Evolutionary conservation across 164 flowering plant species (phyloP).

Genomic region (Amborella trichopoda): DNA sequence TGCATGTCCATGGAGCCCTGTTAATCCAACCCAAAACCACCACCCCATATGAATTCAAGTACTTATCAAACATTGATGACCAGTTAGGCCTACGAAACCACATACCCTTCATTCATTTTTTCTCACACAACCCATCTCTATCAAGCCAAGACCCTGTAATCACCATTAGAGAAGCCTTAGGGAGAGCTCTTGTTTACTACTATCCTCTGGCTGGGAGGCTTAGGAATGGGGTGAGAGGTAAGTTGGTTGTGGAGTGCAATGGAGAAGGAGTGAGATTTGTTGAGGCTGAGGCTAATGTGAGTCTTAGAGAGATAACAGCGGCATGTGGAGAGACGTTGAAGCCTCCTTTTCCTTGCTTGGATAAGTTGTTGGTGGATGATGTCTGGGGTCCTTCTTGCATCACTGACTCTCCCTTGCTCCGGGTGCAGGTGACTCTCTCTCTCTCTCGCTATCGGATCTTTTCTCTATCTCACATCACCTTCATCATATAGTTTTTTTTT

Average conservation of each 20-base stretch:
- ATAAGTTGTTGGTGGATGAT: too few relatives aligned
- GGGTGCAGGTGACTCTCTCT: too few relatives aligned
- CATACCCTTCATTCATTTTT: slow-evolving; percentile 22
- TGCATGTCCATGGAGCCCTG: too few relatives aligned
- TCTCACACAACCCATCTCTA: slow-evolving; percentile 7
- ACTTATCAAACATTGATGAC: slow-evolving; percentile 35
- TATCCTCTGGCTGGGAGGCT: slow-evolving; percentile 45
- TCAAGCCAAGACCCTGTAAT: slow-evolving; percentile 20
- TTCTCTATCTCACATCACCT: too few relatives aligned
- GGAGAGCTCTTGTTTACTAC: slow-evolving; percentile 25
- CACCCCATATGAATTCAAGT: slow-evolving; percentile 22
- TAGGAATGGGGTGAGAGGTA: slow-evolving; percentile 20
- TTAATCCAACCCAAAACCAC: too few relatives aligned
- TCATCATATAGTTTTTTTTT: too few relatives aligned
- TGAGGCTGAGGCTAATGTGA: slow-evolving; percentile 31
- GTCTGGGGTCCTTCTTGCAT: too few relatives aligned
- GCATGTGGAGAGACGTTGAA: too few relatives aligned
- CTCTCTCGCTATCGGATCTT: too few relatives aligned
- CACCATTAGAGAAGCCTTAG: slow-evolving; percentile 20
- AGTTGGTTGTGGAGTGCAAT: slow-evolving; percentile 37
- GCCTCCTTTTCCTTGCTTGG: too few relatives aligned
- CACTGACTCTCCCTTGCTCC: too few relatives aligned
- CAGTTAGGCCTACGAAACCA: slow-evolving; percentile 26
- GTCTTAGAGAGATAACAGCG: too few relatives aligned
- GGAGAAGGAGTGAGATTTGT: slow-evolving; percentile 34